Conservation (phyloP, 2,329 filamentous ascomycete species). For the Alternaria gansuensis region DNA sequence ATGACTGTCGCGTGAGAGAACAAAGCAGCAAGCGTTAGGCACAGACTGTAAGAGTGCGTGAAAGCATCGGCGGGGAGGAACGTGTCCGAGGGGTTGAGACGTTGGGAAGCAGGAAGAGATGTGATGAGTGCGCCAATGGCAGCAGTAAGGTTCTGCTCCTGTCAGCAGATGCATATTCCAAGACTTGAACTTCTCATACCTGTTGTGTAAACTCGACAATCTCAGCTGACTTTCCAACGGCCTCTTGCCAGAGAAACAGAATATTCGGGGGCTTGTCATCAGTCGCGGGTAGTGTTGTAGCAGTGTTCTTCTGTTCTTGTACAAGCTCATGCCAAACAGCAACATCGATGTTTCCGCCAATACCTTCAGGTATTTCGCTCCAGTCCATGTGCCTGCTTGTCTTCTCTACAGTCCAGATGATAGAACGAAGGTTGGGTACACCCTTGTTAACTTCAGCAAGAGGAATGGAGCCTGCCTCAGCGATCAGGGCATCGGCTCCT, state of each 20-base stretch:
- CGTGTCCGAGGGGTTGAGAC: slow-evolving; percentile 76
- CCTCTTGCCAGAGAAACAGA: slow-evolving; percentile 72
- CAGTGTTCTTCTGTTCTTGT: slow-evolving; percentile 66
- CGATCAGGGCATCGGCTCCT: slow-evolving; percentile 81
- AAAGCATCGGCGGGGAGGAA: slow-evolving; percentile 87
- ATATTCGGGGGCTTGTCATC: slow-evolving; percentile 63
- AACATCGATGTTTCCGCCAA: slow-evolving; percentile 77
- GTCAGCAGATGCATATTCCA: slow-evolving; percentile 20
- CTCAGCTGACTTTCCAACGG: slow-evolving; percentile 62
- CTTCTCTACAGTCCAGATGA: slow-evolving; percentile 93
- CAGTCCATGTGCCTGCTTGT: slow-evolving; percentile 94
- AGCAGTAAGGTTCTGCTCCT: slow-evolving; percentile 79
- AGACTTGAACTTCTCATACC: slow-evolving; percentile 48
- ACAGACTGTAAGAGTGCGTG: slow-evolving; percentile 79
- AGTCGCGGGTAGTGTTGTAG: slow-evolving; percentile 70
- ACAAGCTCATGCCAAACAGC: slow-evolving; percentile 94
- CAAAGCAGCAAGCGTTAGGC: slow-evolving; percentile 81
- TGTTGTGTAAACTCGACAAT: slow-evolving; percentile 82
- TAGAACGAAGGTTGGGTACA: slow-evolving; percentile 74
- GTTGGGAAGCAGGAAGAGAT: slow-evolving; percentile 77
- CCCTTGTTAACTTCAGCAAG: slow-evolving; percentile 75
- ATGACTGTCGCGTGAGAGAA: slow-evolving; percentile 86
- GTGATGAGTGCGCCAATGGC: slow-evolving; percentile 80
- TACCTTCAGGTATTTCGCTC: slow-evolving; percentile 84
- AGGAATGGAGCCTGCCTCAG: slow-evolving; percentile 85